These are phyloP conservation scores for Tylopilus sp. DNA, from an alignment of 1,284 basidiomycete genomes.

Conservation along the genomic window DNA sequence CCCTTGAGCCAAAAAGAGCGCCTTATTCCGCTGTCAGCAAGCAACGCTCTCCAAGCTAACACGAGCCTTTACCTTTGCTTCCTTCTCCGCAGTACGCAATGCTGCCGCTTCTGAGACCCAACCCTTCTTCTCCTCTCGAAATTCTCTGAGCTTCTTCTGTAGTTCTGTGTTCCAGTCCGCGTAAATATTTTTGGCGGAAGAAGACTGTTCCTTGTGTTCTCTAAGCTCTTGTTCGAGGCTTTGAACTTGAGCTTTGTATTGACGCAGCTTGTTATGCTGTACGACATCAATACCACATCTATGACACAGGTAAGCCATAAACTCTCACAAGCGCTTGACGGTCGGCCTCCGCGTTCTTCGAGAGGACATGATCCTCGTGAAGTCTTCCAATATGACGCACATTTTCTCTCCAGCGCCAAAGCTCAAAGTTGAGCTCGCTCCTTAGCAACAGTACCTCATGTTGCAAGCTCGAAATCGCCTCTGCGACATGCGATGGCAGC, in stretches of 20 bases:
- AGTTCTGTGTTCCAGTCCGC: constrained; percentile 69
- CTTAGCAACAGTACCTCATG: constrained; percentile 66
- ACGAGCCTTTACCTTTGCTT: constrained; percentile 46
- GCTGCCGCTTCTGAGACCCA: constrained; percentile 59
- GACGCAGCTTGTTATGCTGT: constrained; percentile 72
- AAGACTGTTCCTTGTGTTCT: constrained; percentile 60
- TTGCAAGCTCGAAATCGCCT: constrained; percentile 64
- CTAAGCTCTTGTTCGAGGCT: constrained; percentile 57
- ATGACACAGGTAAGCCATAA: not conserved
- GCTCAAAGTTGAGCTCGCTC: constrained; percentile 77
- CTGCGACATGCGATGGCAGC: constrained; percentile 46
- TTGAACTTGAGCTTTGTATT: constrained; percentile 61
- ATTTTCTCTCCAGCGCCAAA: constrained; percentile 74
- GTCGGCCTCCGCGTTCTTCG: constrained; percentile 70
- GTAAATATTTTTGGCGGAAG: constrained; percentile 60
- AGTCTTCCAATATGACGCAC: constrained; percentile 73
- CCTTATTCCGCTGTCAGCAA: constrained; percentile 38
- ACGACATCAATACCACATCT: constrained; percentile 12
- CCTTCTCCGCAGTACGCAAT: constrained; percentile 60
- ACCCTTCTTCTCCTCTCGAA: constrained; percentile 63
- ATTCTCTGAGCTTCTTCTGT: constrained; percentile 58
- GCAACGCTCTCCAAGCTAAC: not conserved
- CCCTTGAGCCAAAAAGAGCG: constrained; percentile 61
- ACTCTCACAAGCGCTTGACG: constrained; percentile 69
- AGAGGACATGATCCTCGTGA: constrained; percentile 66